Percentiles rank a stretch among this genome's conserved stretches.
phyloP scores from a whole-genome alignment of 192 early-diverging fungal species.

The Chytriomyces confervae region DNA sequence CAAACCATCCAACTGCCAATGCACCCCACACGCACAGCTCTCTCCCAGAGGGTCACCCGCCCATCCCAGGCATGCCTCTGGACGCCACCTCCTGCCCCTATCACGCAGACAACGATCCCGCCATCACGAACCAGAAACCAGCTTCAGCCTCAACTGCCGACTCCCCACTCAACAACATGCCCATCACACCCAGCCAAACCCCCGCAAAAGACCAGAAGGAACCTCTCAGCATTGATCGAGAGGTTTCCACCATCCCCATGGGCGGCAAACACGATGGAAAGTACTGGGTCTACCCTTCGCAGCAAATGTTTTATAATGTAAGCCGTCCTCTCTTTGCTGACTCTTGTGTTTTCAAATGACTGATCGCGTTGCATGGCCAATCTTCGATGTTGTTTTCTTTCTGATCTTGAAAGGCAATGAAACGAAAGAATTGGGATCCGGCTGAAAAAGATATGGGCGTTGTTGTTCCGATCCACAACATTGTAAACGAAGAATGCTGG shows the following conservation, averaged over 20 bases:
- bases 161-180: slow-evolving; percentile 95
- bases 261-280: slow-evolving; percentile 53
- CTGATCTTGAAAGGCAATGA: slow-evolving; percentile 26
- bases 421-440: slow-evolving; percentile 39
- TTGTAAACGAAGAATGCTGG: slow-evolving; percentile 96
- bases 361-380: too few species aligned
- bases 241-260: slow-evolving; percentile 82
- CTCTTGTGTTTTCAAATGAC: neutral
- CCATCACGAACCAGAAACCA: slow-evolving; percentile 13
- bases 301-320: slow-evolving; percentile 62
- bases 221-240: slow-evolving; percentile 79
- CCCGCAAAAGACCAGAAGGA: slow-evolving; percentile 70
- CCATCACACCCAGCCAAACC: slow-evolving; percentile 68
- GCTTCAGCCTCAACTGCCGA: neutral
- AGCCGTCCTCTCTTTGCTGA: neutral
- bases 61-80: neutral
- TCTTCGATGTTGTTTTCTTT: neutral
- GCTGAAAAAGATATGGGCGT: slow-evolving; percentile 48
- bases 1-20: neutral
- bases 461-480: slow-evolving; percentile 99
- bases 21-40: neutral
- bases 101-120: slow-evolving; percentile 35
- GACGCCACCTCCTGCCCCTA: slow-evolving; percentile 37
- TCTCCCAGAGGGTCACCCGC: slow-evolving; percentile 32
- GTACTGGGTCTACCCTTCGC: slow-evolving; percentile 88